phyloP scores from a whole-genome alignment of 2,329 filamentous ascomycete species.

The Hyphodiscus sp. region DNA sequence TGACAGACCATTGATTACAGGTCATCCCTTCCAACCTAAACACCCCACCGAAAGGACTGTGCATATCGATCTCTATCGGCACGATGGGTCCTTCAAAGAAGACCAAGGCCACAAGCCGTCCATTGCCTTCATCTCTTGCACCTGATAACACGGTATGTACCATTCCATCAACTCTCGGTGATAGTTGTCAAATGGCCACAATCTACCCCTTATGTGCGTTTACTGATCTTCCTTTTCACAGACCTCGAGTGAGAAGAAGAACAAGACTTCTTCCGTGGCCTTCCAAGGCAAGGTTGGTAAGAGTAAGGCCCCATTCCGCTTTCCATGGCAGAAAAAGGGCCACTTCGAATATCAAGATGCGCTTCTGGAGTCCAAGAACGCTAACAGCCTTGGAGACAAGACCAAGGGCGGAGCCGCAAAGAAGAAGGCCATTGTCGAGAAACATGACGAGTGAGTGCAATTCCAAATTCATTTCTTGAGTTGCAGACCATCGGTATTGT shows the following conservation, averaged over 20 bases:
- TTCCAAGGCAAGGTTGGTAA: constrained; percentile 2
- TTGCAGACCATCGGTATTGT: background rate
- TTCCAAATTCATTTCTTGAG: background rate
- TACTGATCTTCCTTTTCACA: background rate
- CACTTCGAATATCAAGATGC: background rate
- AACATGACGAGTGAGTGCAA: background rate
- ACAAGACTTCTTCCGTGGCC: background rate
- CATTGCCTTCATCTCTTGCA: background rate
- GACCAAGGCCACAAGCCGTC: background rate
- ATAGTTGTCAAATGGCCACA: no score
- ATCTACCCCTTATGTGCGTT: no score
- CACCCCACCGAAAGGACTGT: background rate
- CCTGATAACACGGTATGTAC: background rate
- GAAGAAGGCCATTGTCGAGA: background rate
- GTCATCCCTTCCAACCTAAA: background rate
- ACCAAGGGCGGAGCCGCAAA: background rate
- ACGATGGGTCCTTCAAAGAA: background rate
- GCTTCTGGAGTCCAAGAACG: background rate
- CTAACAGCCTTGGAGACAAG: background rate
- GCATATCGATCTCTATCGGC: background rate
- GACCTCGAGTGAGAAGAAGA: no score
- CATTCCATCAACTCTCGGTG: background rate
- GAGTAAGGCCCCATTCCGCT: constrained; percentile 4
- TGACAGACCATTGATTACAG: background rate
- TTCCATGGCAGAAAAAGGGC: constrained; percentile 3